Evolutionary conservation across 768 basidiomycete genomes (phyloP), one percentile per base, ranked within the genome.

Genomic region (Rhizopogon roseolus): DNA sequence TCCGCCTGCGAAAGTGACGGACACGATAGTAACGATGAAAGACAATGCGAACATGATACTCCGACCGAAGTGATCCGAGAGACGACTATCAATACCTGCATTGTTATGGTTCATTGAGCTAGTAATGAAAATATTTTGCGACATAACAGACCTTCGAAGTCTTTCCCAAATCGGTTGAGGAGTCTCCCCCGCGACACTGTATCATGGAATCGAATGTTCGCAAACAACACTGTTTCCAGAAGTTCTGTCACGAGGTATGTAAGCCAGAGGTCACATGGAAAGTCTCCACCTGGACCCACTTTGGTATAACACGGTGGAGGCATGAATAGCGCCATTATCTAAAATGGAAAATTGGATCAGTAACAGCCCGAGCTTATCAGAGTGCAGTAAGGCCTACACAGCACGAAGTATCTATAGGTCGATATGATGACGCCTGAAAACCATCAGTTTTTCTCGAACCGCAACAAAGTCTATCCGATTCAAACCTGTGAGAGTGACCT

Each of bases 131-230:
- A 6, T 17, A 3, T 17, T 25, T 13, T 14, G 34, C 17, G 22
- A 19, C 4, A 39, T 9, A 27, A 38, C 55, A 28, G 53, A 71
- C 78, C 88, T 73, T 94, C 92, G 53, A 95, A 89, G 64, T 95
- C 93, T 67, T 95, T 95, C 41, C 93, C 93, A 57, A 90, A 88
- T 43, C 92, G 76, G 60, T 94, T 92, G 37, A 94, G 69, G 9
- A 90, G 72, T 2, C 93, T 82, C 5, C 94, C 94, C 37, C 91
- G 82, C 49, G 87, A 90, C 2, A 91, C 81, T 0, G 93, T 97
- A 63, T 97, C 94, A 60, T 96, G 94, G 77, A 97, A 96, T 40
- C 93, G 82, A 53, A 96, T 85, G 43, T 91, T 82, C 7, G 93
- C 90, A 62, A 94, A 94, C 1, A 97, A 73, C 3, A 96, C 85